Evolutionary conservation across 371 early-diverging fungal species (phyloP), one percentile per base, ranked within the genome.

Genomic region (Syncephalastrum monosporum): DNA sequence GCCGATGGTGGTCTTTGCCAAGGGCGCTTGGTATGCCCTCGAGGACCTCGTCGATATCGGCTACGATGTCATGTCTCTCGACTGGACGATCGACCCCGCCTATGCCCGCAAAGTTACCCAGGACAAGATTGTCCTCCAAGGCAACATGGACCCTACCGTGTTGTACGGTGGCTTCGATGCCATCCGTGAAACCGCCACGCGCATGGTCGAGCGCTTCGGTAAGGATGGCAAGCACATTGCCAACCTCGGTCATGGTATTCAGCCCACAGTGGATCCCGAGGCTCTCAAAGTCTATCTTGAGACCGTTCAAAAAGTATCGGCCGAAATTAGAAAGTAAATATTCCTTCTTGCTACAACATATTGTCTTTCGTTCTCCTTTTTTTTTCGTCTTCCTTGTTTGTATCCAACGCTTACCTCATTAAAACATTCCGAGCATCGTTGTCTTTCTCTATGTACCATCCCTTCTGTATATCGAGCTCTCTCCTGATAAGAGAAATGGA

Each of bases 161-260:
- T 71, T 98, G 44, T 95, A 91, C 62, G 97, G 84, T 42, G 77
- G 82, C 14, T 69, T 69, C 42, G 91, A 93, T 60, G 79, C 81
- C 13, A 93, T 98, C 61, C 74, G 87, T 19, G 74, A 77, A 25
- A 78, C 83, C 24, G 93, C 92, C 14, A 77, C 79, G 53, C 78
- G 72, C 38, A 97, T 98, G 97, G 76, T 97, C 17, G 71, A 81
- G 42, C 83, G 66, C n/a, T 97, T 98, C 72, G 90, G 91, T 16
- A 75, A 72, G 50, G 79, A 77, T 50, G 64, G 75, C 12, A 73
- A 80, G 33, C 93, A 96, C 59, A 95, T 97, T 69, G 96, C 89
- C 47, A 98, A 98, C 64, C 73, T 98, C 55, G 99, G 99, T 21
- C 99, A 98, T 69, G 99, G 99, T 33, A 95, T 95, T 72, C 72